phyloP scores from a whole-genome alignment of 2,329 filamentous ascomycete genomes.

The Cordyceps tenuipes region DNA sequence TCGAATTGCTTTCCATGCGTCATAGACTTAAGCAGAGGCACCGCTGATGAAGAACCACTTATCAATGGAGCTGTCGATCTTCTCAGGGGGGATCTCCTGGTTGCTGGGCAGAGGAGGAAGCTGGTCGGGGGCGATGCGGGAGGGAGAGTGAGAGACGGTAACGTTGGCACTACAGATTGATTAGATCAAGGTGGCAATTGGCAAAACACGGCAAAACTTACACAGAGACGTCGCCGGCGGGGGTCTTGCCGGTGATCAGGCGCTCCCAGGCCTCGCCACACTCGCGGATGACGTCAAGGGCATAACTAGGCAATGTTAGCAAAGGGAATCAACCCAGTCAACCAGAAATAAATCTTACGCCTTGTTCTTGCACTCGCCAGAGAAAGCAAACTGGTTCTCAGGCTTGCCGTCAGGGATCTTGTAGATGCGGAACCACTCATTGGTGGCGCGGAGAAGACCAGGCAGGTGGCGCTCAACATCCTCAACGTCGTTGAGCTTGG shows the following conservation, averaged over 20 bases:
- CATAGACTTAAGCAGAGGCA: conserved; percentile 62
- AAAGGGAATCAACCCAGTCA: conserved; percentile 6
- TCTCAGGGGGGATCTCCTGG: conserved; percentile 74
- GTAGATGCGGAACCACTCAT: conserved; percentile 99
- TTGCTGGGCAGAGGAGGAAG: conserved; percentile 69
- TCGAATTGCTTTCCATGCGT: too few relatives aligned
- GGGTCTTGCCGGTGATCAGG: conserved; percentile 83
- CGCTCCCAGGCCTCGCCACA: conserved; percentile 96
- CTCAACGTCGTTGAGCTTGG: conserved; percentile 97
- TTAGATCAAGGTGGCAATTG: conserved; percentile 21
- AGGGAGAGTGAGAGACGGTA: conserved; percentile 63
- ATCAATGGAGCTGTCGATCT: conserved; percentile 94
- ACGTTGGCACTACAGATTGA: conserved; percentile 60
- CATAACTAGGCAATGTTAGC: conserved; percentile 52
- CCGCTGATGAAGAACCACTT: conserved; percentile 99
- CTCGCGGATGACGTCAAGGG: conserved; percentile 90
- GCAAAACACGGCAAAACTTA: conserved; percentile 41
- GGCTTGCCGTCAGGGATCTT: conserved; percentile 99
- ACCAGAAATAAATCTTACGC: conserved; percentile 44
- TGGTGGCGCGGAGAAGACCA: conserved; percentile 91
- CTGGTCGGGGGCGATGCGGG: conserved; percentile 60
- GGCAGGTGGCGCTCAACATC: conserved; percentile 98
- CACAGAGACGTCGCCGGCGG: conserved; percentile 70
- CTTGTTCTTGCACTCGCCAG: conserved; percentile 99
- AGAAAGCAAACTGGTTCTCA: conserved; percentile 99